Base-by-base conservation (phyloP, 164 flowering plant species). In the Dillenia suffruticosa region DNA sequence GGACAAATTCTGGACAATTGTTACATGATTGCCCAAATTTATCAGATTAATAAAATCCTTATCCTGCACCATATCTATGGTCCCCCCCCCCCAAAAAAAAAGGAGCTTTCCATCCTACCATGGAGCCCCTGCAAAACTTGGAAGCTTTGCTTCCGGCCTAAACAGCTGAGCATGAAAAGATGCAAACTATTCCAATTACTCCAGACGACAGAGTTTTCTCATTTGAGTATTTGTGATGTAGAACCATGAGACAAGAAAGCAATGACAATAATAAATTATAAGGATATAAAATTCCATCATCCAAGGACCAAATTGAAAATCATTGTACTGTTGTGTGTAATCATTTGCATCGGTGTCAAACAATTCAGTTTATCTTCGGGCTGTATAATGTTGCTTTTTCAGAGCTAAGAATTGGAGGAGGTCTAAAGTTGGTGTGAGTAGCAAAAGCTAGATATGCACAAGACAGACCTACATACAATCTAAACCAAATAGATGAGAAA, bases 401-500 rank as follows among this genome's bases (percentile, higher is more conserved):
- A 58, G 44, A 8, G 53, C 58, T 74, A 14, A 62, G 5, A 57
- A 80, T 15, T 16, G 95, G 91, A 32, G 46, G 19, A 22, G 91
- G 87, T 50, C 90, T 77, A 51, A 88, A 11, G 53, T 85, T 74
- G 71, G 83, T 78, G 65, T 73, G 64, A 26, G 93, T 80, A 10
- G 86, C 83, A 51, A 74, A 65, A 16, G 82, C 74, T 63, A 92
- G 78, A 76, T 77, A 92, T 22, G 73, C 70, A 74, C 95, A 88
- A 57, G 72, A 72, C 17, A 75, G 50, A 59, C 72, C 79, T 43
- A 84, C 84, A 63, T 90, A 92, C 8, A 88, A 26, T 70, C 74
- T 92, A 62, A 90, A 87, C 88, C 88, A 88, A 54, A 70, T 19
- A 13, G 86, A 78, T 46, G 88, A 82, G 68, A 75, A 85, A 54